A percentile compares a stretch with the other conserved stretches of the same genome.
Conservation (phyloP, 208 protist species). For the Phytomonas sp. region DNA sequence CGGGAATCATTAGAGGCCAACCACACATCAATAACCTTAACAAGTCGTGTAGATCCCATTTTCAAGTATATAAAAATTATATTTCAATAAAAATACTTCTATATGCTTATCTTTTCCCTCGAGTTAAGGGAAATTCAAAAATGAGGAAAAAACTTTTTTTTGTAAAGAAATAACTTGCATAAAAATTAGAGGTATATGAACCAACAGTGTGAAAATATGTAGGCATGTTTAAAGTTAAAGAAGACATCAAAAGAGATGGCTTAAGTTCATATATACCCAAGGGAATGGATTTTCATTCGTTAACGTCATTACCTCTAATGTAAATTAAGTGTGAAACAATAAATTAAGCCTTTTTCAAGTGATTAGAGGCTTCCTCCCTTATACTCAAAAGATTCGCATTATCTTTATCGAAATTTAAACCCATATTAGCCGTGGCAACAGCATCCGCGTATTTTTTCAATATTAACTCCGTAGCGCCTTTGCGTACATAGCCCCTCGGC, state of each 20-base stretch:
- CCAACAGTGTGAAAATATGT: slow-evolving; percentile 7
- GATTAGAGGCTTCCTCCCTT: slow-evolving; percentile 47
- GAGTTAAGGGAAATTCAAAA: background rate
- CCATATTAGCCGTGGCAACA: slow-evolving; percentile 38
- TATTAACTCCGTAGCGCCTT: slow-evolving; percentile 62
- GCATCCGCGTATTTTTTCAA: slow-evolving; percentile 61
- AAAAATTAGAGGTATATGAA: slow-evolving; percentile 7
- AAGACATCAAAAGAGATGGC: slow-evolving; percentile 4
- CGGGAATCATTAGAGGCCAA: slow-evolving; percentile 50
- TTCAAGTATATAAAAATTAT: background rate
- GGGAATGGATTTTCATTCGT: background rate
- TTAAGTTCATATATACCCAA: slow-evolving; percentile 1
- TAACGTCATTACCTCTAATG: background rate
- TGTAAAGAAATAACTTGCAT: background rate
- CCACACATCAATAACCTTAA: slow-evolving; percentile 35
- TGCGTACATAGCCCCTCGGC: slow-evolving; percentile 91
- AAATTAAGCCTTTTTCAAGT: slow-evolving; percentile 23
- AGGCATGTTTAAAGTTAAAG: slow-evolving; percentile 9
- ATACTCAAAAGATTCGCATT: slow-evolving; percentile 63
- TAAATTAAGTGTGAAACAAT: slow-evolving; percentile 8
- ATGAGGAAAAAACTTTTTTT: background rate
- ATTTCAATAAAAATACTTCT: slow-evolving; percentile 8
- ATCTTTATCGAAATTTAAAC: slow-evolving; percentile 50
- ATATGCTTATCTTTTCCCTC: background rate
- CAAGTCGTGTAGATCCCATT: slow-evolving; percentile 3